Evolutionary conservation across 805 yeast species (phyloP).

Genomic region (Starmerella roubikii): DNA sequence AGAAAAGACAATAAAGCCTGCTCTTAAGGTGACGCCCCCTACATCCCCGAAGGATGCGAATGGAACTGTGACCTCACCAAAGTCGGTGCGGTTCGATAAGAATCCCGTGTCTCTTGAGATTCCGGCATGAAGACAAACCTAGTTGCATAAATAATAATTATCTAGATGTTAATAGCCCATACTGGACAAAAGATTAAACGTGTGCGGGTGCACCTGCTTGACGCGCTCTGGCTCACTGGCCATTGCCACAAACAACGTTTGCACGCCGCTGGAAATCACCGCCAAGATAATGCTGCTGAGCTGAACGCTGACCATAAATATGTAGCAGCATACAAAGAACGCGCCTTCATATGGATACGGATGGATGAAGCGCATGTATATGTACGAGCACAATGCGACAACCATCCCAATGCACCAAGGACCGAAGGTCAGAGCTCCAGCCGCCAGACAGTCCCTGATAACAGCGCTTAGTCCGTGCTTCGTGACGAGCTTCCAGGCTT

Average conservation of each 20-base stretch:
- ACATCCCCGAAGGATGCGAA: not conserved
- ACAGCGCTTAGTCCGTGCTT: slow-evolving; percentile 74
- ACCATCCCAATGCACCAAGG: slow-evolving; percentile 57
- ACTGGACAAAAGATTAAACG: slow-evolving; percentile 2
- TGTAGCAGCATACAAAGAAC: slow-evolving; percentile 44
- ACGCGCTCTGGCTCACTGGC: slow-evolving; percentile 77
- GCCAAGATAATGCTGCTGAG: slow-evolving; percentile 58
- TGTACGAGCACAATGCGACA: slow-evolving; percentile 47
- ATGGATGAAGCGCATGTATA: slow-evolving; percentile 52
- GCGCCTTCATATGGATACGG: slow-evolving; percentile 41
- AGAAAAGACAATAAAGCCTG: slow-evolving; percentile 6
- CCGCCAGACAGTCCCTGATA: slow-evolving; percentile 70
- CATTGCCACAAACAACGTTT: slow-evolving; percentile 72
- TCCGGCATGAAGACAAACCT: not conserved
- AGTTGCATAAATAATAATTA: no score
- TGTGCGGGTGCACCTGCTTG: slow-evolving; percentile 53
- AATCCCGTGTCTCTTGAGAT: slow-evolving; percentile 12
- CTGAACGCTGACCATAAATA: slow-evolving; percentile 62
- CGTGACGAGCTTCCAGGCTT: slow-evolving; percentile 65
- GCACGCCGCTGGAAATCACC: slow-evolving; percentile 66
- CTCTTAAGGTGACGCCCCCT: slow-evolving; percentile 5
- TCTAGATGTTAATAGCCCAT: no score
- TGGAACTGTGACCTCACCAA: not conserved
- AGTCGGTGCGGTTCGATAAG: slow-evolving; percentile 20
- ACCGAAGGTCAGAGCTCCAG: slow-evolving; percentile 66